These are phyloP conservation scores for Fraxinus quadrangulata DNA, from an alignment of 257 asterid genomes.

Conservation along the genomic window DNA sequence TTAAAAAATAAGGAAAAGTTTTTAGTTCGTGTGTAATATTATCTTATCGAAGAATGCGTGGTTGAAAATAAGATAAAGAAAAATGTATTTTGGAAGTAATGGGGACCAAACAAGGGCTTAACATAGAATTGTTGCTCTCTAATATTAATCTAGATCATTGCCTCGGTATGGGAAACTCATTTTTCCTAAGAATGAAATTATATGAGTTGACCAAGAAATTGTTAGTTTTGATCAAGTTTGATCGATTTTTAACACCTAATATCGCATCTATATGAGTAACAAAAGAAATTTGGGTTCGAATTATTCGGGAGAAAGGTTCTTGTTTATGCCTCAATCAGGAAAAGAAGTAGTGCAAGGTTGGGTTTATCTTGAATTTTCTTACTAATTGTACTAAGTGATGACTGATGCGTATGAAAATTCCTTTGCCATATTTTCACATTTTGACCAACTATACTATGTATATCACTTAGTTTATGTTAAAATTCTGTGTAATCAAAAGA, in stretches of 20 bases:
- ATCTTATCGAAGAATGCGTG: too few species aligned
- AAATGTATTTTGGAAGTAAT: too few species aligned
- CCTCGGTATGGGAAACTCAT: background rate
- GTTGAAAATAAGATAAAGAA: too few species aligned
- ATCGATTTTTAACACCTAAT: background rate
- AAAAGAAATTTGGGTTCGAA: background rate
- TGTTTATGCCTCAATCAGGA: background rate
- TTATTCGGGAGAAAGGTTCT: background rate
- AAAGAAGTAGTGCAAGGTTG: background rate
- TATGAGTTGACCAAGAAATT: background rate
- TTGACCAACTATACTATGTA: background rate
- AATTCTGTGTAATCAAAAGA: too few species aligned
- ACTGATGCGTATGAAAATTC: background rate
- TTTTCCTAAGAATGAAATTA: background rate
- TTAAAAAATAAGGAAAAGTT: too few species aligned
- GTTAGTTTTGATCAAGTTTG: background rate
- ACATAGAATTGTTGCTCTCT: background rate
- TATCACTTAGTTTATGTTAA: too few species aligned
- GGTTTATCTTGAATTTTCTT: background rate
- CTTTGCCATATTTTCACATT: background rate
- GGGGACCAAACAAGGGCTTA: too few species aligned
- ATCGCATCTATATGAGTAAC: background rate
- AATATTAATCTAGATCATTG: background rate
- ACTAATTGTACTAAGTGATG: background rate
- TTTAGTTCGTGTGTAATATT: too few species aligned